Evolutionary conservation across 2,329 filamentous ascomycete genomes (phyloP).

Genomic region (Pochonia chlamydosporia): DNA sequence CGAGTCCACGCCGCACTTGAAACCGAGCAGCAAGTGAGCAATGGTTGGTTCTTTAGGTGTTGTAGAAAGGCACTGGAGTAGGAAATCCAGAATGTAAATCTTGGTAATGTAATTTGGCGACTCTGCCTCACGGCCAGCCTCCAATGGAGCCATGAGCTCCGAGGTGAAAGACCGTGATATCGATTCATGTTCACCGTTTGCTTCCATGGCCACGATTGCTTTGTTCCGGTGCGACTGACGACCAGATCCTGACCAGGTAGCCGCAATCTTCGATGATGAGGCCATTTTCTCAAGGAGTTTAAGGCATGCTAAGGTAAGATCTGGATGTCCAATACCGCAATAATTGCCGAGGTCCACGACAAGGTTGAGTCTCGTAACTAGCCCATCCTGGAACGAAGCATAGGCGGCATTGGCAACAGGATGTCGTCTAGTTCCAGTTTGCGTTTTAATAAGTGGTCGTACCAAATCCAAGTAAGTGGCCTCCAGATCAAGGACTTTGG

Average conservation of each 20-base stretch:
- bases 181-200: constrained; percentile 71
- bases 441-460: constrained; percentile 66
- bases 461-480: constrained; percentile 89
- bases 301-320: constrained; percentile 74
- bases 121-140: constrained; percentile 64
- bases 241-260: constrained; percentile 56
- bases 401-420: constrained; percentile 65
- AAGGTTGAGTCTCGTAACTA: constrained; percentile 73
- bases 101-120: constrained; percentile 77
- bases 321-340: constrained; percentile 76
- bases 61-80: constrained; percentile 72
- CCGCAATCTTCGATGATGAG: constrained; percentile 73
- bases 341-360: constrained; percentile 82
- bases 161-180: constrained; percentile 68
- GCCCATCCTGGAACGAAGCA: constrained; percentile 85
- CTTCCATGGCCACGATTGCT: constrained; percentile 81
- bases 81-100: constrained; percentile 75
- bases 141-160: constrained; percentile 63
- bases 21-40: constrained; percentile 85
- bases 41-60: constrained; percentile 76
- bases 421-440: constrained; percentile 51
- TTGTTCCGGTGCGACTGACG: constrained; percentile 68
- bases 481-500: constrained; percentile 78
- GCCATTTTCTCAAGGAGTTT: constrained; percentile 81
- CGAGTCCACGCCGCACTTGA: constrained; percentile 66